phyloP scores from a whole-genome alignment of 148 eudicot species.

The Talinum fruticosum region DNA sequence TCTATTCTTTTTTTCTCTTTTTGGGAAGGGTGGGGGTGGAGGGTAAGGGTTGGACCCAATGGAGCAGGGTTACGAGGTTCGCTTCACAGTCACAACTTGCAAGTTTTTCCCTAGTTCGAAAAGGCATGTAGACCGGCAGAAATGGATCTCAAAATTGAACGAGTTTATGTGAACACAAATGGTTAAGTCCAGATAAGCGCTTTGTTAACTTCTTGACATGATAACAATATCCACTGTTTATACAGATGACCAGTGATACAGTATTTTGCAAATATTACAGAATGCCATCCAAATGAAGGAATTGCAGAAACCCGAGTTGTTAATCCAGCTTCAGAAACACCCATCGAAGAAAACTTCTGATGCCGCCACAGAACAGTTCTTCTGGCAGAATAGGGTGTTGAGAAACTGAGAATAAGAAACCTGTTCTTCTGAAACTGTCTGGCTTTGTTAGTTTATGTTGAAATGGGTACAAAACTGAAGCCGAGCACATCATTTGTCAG shows the following conservation, averaged over 20 bases:
- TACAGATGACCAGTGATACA: not conserved
- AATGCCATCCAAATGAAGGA: not conserved
- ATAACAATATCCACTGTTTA: not conserved
- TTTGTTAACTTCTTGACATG: not conserved
- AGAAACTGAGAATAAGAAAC: not conserved
- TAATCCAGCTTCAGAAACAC: not conserved
- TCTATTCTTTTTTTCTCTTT: not conserved
- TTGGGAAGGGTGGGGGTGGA: not conserved
- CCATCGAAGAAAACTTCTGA: not conserved
- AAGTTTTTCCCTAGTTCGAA: not conserved
- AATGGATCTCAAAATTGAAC: not conserved
- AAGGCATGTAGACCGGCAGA: not conserved
- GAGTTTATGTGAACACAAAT: not conserved
- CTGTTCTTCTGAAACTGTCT: not conserved
- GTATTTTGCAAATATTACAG: not conserved
- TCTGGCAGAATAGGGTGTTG: not conserved
- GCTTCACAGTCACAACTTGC: too few relatives aligned
- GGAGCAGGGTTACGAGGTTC: too few relatives aligned
- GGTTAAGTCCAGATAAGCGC: not conserved
- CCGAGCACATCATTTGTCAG: constrained; percentile 16
- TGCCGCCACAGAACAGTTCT: not conserved
- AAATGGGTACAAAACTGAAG: not conserved
- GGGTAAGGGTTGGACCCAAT: too few relatives aligned
- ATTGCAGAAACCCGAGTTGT: not conserved
- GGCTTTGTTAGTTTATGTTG: constrained; percentile 26